phyloP scores from a whole-genome alignment of 108 stramenopile species.

The Chaetoceros tenuissimus region DNA sequence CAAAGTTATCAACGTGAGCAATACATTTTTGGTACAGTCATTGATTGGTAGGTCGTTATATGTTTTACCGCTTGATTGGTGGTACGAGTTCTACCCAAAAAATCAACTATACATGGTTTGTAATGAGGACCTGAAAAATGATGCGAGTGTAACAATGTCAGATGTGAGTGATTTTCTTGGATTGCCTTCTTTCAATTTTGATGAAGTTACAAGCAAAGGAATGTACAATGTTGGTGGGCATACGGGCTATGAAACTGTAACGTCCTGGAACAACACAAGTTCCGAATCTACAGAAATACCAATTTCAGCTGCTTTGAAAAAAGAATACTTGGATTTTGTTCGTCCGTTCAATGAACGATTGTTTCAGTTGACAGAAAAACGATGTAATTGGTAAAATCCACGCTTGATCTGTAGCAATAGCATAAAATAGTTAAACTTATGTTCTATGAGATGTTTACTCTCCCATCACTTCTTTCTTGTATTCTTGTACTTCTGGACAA shows the following conservation, averaged over 20 bases:
- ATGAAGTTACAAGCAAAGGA: conserved; percentile 33
- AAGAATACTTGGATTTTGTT: conserved; percentile 52
- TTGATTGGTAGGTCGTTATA: conserved; percentile 69
- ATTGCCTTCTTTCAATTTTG: conserved; percentile 57
- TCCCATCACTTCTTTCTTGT: no score
- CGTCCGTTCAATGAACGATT: conserved; percentile 74
- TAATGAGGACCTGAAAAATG: conserved; percentile 59
- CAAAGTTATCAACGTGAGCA: conserved; percentile 41
- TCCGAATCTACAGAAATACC: conserved; percentile 27
- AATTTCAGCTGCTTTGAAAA: conserved; percentile 45
- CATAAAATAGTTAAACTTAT: no score
- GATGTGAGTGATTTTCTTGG: conserved; percentile 56
- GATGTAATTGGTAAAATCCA: conserved; percentile 62
- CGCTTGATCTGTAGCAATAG: no score
- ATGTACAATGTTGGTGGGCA: conserved; percentile 74
- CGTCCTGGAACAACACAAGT: conserved; percentile 31
- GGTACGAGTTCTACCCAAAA: conserved; percentile 52
- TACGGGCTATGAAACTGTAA: conserved; percentile 67
- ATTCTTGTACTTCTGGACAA: conserved; percentile 9
- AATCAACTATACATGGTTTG: conserved; percentile 57
- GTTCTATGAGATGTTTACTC: no score
- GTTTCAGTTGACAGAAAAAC: conserved; percentile 52
- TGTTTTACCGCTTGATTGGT: conserved; percentile 75
- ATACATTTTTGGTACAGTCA: conserved; percentile 53
- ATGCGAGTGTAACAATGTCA: conserved; percentile 26